A percentile compares a stretch with the other conserved stretches of the same genome.
These are phyloP conservation scores for Lithohypha guttulata DNA, from an alignment of 2,329 filamentous ascomycete genomes.

Conservation along the genomic window DNA sequence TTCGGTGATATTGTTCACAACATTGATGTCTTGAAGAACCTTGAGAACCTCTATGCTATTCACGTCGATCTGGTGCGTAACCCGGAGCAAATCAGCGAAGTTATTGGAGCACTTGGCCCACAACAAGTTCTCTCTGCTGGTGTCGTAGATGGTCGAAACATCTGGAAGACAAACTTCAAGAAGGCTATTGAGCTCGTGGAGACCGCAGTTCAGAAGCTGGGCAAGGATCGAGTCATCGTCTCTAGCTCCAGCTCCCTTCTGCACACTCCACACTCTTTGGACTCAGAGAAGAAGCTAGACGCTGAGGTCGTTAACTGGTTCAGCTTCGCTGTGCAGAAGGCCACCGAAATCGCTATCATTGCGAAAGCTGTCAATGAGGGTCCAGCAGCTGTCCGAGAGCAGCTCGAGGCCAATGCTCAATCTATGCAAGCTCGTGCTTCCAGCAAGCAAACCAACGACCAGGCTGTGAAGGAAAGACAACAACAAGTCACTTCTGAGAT, in stretches of 20 bases:
- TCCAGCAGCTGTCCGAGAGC: conserved; percentile 69
- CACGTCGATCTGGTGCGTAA: conserved; percentile 96
- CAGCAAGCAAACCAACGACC: conserved; percentile 92
- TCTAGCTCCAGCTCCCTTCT: conserved; percentile 96
- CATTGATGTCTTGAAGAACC: conserved; percentile 72
- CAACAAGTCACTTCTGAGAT: conserved; percentile 69
- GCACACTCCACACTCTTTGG: conserved; percentile 95
- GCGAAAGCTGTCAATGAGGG: conserved; percentile 95
- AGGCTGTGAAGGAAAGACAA: conserved; percentile 94
- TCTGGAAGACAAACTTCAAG: conserved; percentile 99
- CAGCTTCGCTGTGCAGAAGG: conserved; percentile 95
- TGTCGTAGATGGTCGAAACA: conserved; percentile 98
- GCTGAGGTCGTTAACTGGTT: conserved; percentile 94
- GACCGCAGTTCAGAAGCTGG: conserved; percentile 84
- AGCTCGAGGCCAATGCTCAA: conserved; percentile 95
- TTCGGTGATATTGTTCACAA: conserved; percentile 99
- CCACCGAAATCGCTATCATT: conserved; percentile 76
- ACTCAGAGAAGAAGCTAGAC: conserved; percentile 97
- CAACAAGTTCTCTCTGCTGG: conserved; percentile 87
- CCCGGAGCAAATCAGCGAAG: conserved; percentile 89
- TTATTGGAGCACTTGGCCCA: conserved; percentile 70
- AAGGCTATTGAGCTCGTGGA: conserved; percentile 83
- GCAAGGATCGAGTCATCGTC: conserved; percentile 94
- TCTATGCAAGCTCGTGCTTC: conserved; percentile 82
- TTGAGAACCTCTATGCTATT: conserved; percentile 65